Evolutionary conservation across 805 yeast genomes (phyloP).

Genomic region (Metschnikowia baotianmanensis): DNA sequence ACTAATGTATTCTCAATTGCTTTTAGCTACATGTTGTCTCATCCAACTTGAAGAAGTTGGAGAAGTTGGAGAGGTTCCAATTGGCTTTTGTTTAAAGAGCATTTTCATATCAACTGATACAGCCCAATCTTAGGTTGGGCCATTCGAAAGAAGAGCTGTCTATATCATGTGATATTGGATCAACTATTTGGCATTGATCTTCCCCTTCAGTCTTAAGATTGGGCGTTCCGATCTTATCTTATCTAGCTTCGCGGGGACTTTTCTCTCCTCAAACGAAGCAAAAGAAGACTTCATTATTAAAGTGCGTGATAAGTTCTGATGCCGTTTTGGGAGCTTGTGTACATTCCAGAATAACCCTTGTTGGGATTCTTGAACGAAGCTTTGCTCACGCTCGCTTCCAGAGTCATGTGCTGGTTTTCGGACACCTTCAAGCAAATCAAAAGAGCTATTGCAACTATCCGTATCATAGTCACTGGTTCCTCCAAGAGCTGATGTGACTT

Average conservation of each 20-base stretch:
- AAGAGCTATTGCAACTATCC: conserved; percentile 15
- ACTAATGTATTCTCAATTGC: conserved; percentile 37
- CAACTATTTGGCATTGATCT: not conserved
- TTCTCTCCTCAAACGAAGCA: conserved; percentile 15
- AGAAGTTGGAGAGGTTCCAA: too few species aligned
- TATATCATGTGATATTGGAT: too few species aligned
- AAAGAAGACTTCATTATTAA: conserved; percentile 15
- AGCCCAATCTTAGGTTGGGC: conserved; percentile 5
- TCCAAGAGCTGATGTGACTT: conserved; percentile 12
- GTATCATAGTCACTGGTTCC: conserved; percentile 20
- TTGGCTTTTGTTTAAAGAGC: too few species aligned
- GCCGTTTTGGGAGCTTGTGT: conserved; percentile 1
- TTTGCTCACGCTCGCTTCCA: conserved; percentile 1
- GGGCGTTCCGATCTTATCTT: not conserved
- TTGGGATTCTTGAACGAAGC: conserved; percentile 5
- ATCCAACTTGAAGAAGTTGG: too few species aligned
- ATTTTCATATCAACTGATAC: too few species aligned
- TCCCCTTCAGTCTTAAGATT: conserved; percentile 3
- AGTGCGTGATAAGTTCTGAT: not conserved
- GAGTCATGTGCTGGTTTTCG: not conserved
- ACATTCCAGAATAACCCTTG: conserved; percentile 9
- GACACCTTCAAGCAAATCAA: conserved; percentile 11
- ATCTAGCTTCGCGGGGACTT: not conserved
- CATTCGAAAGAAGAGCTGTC: conserved; percentile 1
- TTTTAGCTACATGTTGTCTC: not conserved